These are phyloP conservation scores for Globisporangium spiculum DNA, from an alignment of 352 stramenopile species.

Conservation along the genomic window DNA sequence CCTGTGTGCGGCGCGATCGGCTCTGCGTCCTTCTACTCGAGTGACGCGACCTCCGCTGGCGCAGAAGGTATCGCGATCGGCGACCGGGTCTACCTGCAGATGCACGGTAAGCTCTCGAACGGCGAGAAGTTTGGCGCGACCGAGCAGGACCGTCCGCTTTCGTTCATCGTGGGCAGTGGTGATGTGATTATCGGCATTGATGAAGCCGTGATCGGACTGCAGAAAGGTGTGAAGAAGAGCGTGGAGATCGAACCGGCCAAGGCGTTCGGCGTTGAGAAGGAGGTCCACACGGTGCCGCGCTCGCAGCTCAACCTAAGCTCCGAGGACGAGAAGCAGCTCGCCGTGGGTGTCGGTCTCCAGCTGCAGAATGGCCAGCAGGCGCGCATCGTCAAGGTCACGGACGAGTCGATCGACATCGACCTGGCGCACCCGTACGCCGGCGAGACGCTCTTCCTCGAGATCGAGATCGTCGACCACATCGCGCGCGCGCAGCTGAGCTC, in stretches of 20 bases:
- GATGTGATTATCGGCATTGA: slow-evolving; percentile 75
- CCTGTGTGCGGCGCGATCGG: slow-evolving; percentile 6
- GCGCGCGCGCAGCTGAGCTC: slow-evolving; percentile 38
- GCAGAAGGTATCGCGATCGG: slow-evolving; percentile 35
- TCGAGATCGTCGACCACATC: slow-evolving; percentile 67
- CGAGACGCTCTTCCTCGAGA: slow-evolving; percentile 73
- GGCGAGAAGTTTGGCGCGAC: slow-evolving; percentile 60
- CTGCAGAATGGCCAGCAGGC: slow-evolving; percentile 57
- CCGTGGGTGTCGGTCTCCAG: slow-evolving; percentile 57
- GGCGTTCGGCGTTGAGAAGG: slow-evolving; percentile 64
- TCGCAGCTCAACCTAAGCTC: slow-evolving; percentile 68
- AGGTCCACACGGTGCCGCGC: slow-evolving; percentile 62
- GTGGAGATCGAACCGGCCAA: slow-evolving; percentile 58
- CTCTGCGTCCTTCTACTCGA: slow-evolving; percentile 26
- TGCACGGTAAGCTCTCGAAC: slow-evolving; percentile 58
- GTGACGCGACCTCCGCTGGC: slow-evolving; percentile 10
- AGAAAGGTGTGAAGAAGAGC: slow-evolving; percentile 60
- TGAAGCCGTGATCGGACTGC: slow-evolving; percentile 61
- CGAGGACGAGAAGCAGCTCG: slow-evolving; percentile 69
- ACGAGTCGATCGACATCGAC: slow-evolving; percentile 73
- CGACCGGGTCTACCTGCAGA: slow-evolving; percentile 69
- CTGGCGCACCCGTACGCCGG: slow-evolving; percentile 70
- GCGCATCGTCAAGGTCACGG: slow-evolving; percentile 64
- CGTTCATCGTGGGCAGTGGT: slow-evolving; percentile 70
- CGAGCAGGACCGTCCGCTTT: slow-evolving; percentile 42